Percentiles rank a stretch among this genome's conserved stretches.
phyloP scores from a whole-genome alignment of 805 yeast genomes.

The Cyberlindnera xishuangbannaensis region DNA sequence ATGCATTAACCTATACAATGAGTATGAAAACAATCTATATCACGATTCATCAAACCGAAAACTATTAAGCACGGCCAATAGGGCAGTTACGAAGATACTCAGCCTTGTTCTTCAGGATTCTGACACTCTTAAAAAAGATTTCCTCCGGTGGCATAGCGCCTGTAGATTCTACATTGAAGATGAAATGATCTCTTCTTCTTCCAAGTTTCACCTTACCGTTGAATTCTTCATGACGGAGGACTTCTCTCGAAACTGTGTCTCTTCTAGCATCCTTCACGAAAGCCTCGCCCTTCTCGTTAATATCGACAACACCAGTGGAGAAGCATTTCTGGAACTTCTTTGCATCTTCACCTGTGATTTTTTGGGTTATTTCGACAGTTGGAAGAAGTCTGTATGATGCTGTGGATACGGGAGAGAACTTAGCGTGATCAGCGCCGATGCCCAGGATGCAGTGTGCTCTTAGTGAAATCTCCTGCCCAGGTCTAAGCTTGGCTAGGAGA shows the following conservation, averaged over 20 bases:
- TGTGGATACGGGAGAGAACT: slow-evolving; percentile 94
- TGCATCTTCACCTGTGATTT: slow-evolving; percentile 75
- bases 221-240: slow-evolving; percentile 88
- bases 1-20: too few species aligned
- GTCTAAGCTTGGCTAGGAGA: slow-evolving; percentile 85
- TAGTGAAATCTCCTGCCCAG: slow-evolving; percentile 92
- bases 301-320: slow-evolving; percentile 87
- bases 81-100: slow-evolving; percentile 76
- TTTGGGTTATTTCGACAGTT: slow-evolving; percentile 65
- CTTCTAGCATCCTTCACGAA: slow-evolving; percentile 83
- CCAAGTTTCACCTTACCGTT: slow-evolving; percentile 86
- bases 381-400: slow-evolving; percentile 95
- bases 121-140: slow-evolving; percentile 84
- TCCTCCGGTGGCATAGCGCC: slow-evolving; percentile 98
- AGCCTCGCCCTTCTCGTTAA: slow-evolving; percentile 63
- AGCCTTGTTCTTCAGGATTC: slow-evolving; percentile 80
- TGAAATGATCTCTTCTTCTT: slow-evolving; percentile 85
- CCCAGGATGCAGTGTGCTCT: slow-evolving; percentile 90
- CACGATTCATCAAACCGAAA: too few species aligned
- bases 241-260: slow-evolving; percentile 97
- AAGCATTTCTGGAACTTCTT: slow-evolving; percentile 80
- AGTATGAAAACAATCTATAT: too few species aligned
- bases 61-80: slow-evolving; percentile 44
- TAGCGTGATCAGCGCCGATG: slow-evolving; percentile 92
- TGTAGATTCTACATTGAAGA: slow-evolving; percentile 89